Evolutionary conservation across 306 rosid genomes (phyloP).

Genomic region (Carpinus fangiana): DNA sequence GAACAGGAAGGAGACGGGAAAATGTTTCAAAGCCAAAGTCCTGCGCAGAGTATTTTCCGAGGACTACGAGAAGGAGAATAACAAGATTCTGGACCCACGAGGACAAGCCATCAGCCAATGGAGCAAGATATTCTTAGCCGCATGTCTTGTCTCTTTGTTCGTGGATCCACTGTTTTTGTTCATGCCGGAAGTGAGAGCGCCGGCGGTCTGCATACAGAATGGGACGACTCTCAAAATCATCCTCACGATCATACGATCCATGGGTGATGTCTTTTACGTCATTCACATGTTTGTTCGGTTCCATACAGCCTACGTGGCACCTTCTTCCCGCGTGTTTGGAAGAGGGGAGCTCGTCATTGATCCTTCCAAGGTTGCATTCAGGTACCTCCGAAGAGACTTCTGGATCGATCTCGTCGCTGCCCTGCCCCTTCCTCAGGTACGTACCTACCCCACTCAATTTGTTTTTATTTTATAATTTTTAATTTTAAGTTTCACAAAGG

Average conservation of each 20-base stretch:
- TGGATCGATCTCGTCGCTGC: conserved; percentile 53
- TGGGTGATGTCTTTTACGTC: conserved; percentile 43
- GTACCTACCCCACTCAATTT: not conserved
- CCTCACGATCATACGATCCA: conserved; percentile 47
- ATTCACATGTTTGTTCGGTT: conserved; percentile 45
- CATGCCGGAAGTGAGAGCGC: conserved; percentile 35
- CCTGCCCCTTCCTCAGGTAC: conserved; percentile 56
- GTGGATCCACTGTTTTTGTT: conserved; percentile 59
- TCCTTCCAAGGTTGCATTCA: conserved; percentile 46
- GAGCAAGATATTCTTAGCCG: conserved; percentile 54
- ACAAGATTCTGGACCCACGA: conserved; percentile 49
- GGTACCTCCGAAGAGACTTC: conserved; percentile 49
- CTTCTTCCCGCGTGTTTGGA: conserved; percentile 59
- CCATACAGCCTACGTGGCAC: conserved; percentile 59
- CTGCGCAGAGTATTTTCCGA: conserved; percentile 57
- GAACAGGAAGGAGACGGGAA: conserved; percentile 11
- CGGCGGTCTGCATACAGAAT: conserved; percentile 43
- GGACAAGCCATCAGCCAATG: conserved; percentile 44
- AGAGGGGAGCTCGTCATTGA: conserved; percentile 59
- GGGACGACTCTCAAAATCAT: conserved; percentile 36
- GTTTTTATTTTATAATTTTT: not conserved
- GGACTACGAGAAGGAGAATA: conserved; percentile 46
- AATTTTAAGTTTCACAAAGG: too few species aligned
- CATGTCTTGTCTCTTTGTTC: conserved; percentile 48
- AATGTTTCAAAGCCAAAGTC: conserved; percentile 42